Conservation (phyloP, 2,329 filamentous ascomycete genomes). For the Neofusicoccum laricinum region DNA sequence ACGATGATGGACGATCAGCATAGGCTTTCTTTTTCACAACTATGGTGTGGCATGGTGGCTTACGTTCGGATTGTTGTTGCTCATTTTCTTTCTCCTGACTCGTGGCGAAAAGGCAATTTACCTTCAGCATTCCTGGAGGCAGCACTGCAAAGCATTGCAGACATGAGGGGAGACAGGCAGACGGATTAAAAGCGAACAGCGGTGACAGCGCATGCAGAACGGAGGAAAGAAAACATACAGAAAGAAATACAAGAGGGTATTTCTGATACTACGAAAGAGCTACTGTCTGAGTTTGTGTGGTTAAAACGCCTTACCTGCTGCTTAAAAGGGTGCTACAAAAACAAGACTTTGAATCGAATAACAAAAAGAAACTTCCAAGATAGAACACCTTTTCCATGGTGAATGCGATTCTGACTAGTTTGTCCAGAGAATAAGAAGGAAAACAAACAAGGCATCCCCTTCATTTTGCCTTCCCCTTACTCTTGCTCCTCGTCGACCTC, state of each 20-base stretch:
- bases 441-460: neutral
- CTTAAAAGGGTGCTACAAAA: neutral
- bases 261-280: constrained; percentile 8
- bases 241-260: constrained; percentile 8
- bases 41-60: too few species aligned
- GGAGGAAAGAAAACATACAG: neutral
- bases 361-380: neutral
- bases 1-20: too few species aligned
- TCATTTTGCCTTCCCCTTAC: constrained; percentile 36
- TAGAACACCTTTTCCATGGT: neutral
- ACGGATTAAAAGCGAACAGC: too few species aligned
- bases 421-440: neutral
- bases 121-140: too few species aligned
- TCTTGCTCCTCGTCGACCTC: constrained; percentile 41
- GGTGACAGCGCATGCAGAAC: too few species aligned
- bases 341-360: neutral
- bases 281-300: neutral
- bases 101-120: too few species aligned
- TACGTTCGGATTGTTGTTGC: too few species aligned
- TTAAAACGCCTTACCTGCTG: constrained; percentile 2
- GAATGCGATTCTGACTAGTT: neutral
- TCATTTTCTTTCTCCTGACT: too few species aligned
- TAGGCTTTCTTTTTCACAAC: too few species aligned
- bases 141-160: too few species aligned
- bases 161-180: too few species aligned